Evolutionary conservation across 2,329 filamentous ascomycete genomes (phyloP), one percentile per base, ranked within the genome.

Genomic region (Elsinoe fawcettii): DNA sequence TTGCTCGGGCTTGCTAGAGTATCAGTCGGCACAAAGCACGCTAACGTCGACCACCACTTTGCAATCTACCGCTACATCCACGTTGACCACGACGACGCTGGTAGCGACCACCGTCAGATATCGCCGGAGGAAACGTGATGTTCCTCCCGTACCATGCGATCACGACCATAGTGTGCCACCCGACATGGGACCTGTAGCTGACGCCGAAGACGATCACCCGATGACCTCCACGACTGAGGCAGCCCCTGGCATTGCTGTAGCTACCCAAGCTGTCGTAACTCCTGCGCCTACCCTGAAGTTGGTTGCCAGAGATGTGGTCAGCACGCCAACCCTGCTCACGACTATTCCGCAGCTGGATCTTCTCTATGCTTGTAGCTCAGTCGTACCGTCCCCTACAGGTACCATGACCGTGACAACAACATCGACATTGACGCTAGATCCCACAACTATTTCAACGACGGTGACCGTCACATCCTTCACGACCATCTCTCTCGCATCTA

Each of bases 61-160:
- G 16, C 16, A 55, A 12, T 51, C 55, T 5, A 57, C 55, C 1
- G 41, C 55, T 1, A 57, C 55, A 16, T 51, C 34, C 8, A 57
- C 55, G n/a, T 18, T 51, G 2, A 57, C 55, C 12, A 41, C 16
- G 3, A 44, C 41, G 16, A 23, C 41, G 8, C 41, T 44, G 18
- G 18, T 44, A 22, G 20, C 41, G 11, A 44, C 41, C 8, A 44
- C 41, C 18, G 41, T 51, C n/a, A 51, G 55, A 20, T 58, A 58
- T 39, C 41, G 41, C 5, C 22, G 41, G 14, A 55, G 36, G 18
- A 58, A 58, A 49, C 41, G 57, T 49, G 57, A 58, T 43, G 51
- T 55, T 18, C 11, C 30, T 18, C 57, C 57, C 12, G 57, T 27
- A 1, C 54, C 57, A 25, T 58, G 57, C 43, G 51, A 59, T 25